Evolutionary conservation across 139 green algal genomes (phyloP).

Genomic region (Micractinium sp.): DNA sequence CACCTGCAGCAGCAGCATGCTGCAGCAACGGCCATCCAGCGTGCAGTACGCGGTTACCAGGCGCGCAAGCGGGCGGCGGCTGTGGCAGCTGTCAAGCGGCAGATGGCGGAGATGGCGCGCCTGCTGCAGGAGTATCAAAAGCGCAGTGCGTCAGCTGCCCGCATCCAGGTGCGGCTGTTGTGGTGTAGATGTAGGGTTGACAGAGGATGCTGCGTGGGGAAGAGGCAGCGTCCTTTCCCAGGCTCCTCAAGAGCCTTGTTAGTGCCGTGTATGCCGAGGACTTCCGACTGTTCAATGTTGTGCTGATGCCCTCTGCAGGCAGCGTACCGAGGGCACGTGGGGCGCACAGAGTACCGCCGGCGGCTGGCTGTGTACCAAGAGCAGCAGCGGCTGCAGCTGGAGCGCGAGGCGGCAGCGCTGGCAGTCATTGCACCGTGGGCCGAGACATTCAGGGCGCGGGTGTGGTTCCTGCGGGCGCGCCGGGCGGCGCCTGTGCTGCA

Average conservation of each 20-base stretch:
- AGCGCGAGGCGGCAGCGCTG: slow-evolving; percentile 33
- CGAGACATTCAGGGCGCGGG: slow-evolving; percentile 24
- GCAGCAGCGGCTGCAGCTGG: slow-evolving; percentile 20
- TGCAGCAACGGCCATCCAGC: slow-evolving; percentile 56
- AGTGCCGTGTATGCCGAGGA: neutral
- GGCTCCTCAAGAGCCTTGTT: neutral
- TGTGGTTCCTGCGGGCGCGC: slow-evolving; percentile 42
- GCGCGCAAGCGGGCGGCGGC: slow-evolving; percentile 31
- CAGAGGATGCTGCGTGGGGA: neutral
- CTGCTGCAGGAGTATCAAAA: slow-evolving; percentile 44
- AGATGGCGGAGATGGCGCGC: slow-evolving; percentile 44
- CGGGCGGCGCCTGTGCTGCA: slow-evolving; percentile 43
- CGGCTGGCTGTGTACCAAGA: slow-evolving; percentile 11
- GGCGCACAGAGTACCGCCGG: neutral
- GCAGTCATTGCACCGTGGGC: slow-evolving; percentile 53
- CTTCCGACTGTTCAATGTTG: neutral
- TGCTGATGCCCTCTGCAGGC: slow-evolving; percentile 11
- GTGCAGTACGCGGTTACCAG: slow-evolving; percentile 44
- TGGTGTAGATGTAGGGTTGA: neutral
- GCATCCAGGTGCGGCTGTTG: slow-evolving; percentile 40
- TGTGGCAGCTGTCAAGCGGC: slow-evolving; percentile 4
- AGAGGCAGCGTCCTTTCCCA: neutral
- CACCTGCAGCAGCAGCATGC: neutral
- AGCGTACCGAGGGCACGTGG: slow-evolving; percentile 23
- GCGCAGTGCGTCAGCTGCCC: slow-evolving; percentile 41